phyloP scores from a whole-genome alignment of 495 filamentous ascomycete genomes.

The Aspergillus biplanus region DNA sequence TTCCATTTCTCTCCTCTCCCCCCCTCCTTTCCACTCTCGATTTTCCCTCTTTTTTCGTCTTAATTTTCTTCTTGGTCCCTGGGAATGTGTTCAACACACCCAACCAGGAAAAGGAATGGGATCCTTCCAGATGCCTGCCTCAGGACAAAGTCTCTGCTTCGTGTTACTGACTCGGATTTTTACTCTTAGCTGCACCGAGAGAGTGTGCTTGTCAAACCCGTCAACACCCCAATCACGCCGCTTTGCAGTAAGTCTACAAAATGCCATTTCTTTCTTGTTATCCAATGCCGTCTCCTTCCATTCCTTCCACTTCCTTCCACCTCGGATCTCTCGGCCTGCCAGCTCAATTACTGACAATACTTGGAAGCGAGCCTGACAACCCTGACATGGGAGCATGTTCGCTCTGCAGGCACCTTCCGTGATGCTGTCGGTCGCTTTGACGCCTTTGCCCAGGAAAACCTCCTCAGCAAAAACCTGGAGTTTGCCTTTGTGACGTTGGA shows the following conservation, averaged over 20 bases:
- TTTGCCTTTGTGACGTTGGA: conserved; percentile 98
- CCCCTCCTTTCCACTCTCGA: conserved; percentile 16
- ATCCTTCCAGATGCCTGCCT: background rate
- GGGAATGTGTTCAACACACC: conserved; percentile 20
- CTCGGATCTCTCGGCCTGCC: conserved; percentile 25
- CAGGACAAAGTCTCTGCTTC: conserved; percentile 19
- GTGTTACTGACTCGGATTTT: conserved; percentile 20
- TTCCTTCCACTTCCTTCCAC: conserved; percentile 19
- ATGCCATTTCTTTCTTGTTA: conserved; percentile 1
- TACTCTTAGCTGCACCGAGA: conserved; percentile 79
- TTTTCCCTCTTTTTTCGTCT: too few relatives aligned
- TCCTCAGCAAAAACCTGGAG: conserved; percentile 82
- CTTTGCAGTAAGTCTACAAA: conserved; percentile 84
- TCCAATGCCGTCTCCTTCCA: conserved; percentile 10
- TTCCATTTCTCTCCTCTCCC: conserved; percentile 23
- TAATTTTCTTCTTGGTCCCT: conserved; percentile 9
- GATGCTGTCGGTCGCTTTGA: conserved; percentile 96
- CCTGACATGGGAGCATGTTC: conserved; percentile 97
- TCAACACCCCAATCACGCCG: conserved; percentile 98
- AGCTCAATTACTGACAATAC: conserved; percentile 38
- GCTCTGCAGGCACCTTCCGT: conserved; percentile 92
- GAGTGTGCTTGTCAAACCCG: conserved; percentile 93
- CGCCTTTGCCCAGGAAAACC: conserved; percentile 84
- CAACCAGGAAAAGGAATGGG: conserved; percentile 13
- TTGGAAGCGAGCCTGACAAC: conserved; percentile 89